A percentile compares a stretch with the other conserved stretches of the same genome.
Evolutionary conservation across 2,329 filamentous ascomycete genomes (phyloP).

Genomic region (Helotiales sp.): DNA sequence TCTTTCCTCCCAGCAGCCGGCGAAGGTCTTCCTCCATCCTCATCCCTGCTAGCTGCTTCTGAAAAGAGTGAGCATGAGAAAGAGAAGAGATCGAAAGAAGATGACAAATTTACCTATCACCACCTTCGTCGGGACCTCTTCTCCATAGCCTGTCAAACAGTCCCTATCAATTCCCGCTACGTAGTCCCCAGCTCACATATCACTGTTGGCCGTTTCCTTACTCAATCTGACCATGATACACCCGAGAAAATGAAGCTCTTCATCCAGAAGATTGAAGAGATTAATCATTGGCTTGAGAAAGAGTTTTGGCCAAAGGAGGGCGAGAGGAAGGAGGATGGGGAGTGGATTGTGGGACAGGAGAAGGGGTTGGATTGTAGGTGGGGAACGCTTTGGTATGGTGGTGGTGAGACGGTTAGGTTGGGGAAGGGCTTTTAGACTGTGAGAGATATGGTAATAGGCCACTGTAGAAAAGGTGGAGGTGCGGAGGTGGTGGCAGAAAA

Average conservation of each 20-base stretch:
- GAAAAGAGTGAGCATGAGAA: slow-evolving; percentile 22
- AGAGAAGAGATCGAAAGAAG: slow-evolving; percentile 40
- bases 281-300: slow-evolving; percentile 73
- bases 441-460: too few species aligned
- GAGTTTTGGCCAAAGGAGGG: slow-evolving; percentile 65
- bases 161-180: slow-evolving; percentile 77
- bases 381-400: slow-evolving; percentile 85
- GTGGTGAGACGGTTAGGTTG: slow-evolving; percentile 66
- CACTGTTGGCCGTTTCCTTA: slow-evolving; percentile 80
- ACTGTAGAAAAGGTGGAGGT: too few species aligned
- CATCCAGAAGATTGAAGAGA: slow-evolving; percentile 68
- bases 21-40: slow-evolving; percentile 44
- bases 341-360: slow-evolving; percentile 89
- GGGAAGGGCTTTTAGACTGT: slow-evolving; percentile 63
- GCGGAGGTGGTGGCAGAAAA: too few species aligned
- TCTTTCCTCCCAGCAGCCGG: slow-evolving; percentile 81
- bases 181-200: slow-evolving; percentile 88
- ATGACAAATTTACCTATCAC: slow-evolving; percentile 81
- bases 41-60: not conserved
- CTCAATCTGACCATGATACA: slow-evolving; percentile 61
- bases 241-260: slow-evolving; percentile 54
- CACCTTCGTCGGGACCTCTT: slow-evolving; percentile 83
- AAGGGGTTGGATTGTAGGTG: slow-evolving; percentile 74
- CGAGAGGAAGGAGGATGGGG: slow-evolving; percentile 51
- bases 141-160: slow-evolving; percentile 54